Evolutionary conservation across 2,329 filamentous ascomycete species (phyloP), one percentile per base, ranked within the genome.

Genomic region (Talaromyces sp.): DNA sequence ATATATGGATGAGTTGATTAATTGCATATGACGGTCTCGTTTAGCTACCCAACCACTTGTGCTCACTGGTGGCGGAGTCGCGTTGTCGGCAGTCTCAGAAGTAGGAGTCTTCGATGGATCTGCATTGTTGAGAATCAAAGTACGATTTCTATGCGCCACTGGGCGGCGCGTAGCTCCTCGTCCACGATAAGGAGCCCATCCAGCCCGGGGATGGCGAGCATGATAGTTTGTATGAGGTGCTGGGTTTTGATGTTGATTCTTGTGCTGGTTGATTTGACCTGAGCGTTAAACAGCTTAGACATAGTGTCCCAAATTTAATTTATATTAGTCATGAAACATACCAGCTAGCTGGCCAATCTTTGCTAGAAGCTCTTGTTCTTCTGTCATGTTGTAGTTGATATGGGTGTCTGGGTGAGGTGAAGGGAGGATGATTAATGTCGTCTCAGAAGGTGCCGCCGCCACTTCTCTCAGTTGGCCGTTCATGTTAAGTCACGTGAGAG

Each of bases 201-300:
- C 74, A 46, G 69, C 59, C 51, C 59, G 56, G 4, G 73, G 66
- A 37, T 61, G 65, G 50, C 66, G 70, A 56, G 68, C 61, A 22
- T 51, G 54, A 50, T 66, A 65, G 19, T n/a, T 51, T 6, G 70
- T 60, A 25, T 63, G 50, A 60, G 64, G 25, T 65, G 63, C 36
- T 66, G 66, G 37, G n/a, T 64, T 56, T 5, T 62, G 50, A 9
- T 68, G 66, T 60, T 86, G 82, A 62, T 83, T 89, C 72, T 89
- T 91, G 76, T 89, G 86, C 54, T 86, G 84, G 70, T 91, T 91
- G 69, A 94, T 93, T 73, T 89, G 87, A 64, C 88, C 88, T 91
- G 63, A 9, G 39, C 43, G 40, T 62, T 62, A 45, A 63, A 57
- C 60, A 28, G 7, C 25, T 28, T 28, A 28, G 25, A 3, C 25